phyloP scores from a whole-genome alignment of 306 rosid genomes.

The Begonia loranthoides region DNA sequence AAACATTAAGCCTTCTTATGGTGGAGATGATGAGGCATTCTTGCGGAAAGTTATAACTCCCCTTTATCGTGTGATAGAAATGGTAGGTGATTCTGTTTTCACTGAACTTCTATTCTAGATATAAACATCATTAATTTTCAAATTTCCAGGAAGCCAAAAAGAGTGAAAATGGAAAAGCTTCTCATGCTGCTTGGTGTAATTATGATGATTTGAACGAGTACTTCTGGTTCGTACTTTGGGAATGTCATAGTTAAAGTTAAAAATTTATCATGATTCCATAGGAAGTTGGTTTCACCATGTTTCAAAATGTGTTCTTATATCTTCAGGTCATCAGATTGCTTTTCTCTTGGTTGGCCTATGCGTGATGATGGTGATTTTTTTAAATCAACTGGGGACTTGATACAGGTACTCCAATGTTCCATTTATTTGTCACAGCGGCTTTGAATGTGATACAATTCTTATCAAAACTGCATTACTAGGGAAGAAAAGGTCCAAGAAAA shows the following conservation, averaged over 20 bases:
- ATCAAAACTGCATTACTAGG: conserved; percentile 30
- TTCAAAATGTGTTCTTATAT: conserved; percentile 1
- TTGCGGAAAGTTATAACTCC: conserved; percentile 86
- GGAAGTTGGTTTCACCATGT: conserved; percentile 4
- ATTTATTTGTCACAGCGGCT: background rate
- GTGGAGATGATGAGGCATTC: conserved; percentile 96
- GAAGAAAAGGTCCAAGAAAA: conserved; percentile 43
- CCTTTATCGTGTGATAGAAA: conserved; percentile 63
- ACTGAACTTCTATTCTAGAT: background rate
- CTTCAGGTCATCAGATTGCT: conserved; percentile 77
- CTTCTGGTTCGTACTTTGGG: conserved; percentile 60
- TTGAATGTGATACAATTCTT: background rate
- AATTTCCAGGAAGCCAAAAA: conserved; percentile 57
- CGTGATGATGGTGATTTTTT: conserved; percentile 95
- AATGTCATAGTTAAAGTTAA: conserved; percentile 13
- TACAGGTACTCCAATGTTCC: conserved; percentile 27
- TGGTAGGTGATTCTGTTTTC: conserved; percentile 26
- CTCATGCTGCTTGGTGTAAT: conserved; percentile 85
- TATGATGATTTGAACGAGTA: conserved; percentile 94
- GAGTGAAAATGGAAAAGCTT: conserved; percentile 63
- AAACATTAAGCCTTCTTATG: conserved; percentile 96
- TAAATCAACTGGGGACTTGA: conserved; percentile 53
- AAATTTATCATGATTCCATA: conserved; percentile 10
- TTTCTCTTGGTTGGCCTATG: conserved; percentile 99
- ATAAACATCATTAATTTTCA: no score